Evolutionary conservation across 2,329 filamentous ascomycete species (phyloP).

Genomic region (Phyllosticta citrichinensis): DNA sequence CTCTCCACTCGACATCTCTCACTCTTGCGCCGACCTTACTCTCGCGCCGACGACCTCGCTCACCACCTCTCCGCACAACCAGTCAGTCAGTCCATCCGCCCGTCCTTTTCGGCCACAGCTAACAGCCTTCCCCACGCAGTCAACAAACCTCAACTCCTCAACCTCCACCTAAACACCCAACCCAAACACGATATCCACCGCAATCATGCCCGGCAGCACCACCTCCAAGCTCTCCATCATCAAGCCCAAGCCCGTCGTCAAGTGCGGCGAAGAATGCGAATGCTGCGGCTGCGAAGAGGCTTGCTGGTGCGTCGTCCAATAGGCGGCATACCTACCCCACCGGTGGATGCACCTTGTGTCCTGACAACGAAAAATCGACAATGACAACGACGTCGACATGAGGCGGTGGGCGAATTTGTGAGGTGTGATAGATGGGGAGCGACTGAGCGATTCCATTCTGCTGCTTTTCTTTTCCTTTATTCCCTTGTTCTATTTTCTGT

Average conservation of each 20-base stretch:
- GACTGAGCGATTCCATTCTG: too few species aligned
- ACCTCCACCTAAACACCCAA: background rate
- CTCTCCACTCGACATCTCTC: background rate
- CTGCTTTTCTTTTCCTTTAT: too few species aligned
- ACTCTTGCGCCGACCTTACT: background rate
- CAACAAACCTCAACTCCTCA: background rate
- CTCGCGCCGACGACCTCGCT: too few species aligned
- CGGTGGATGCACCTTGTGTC: too few species aligned
- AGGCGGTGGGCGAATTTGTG: too few species aligned
- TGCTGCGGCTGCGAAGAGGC: constrained; percentile 31
- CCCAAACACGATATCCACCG: background rate
- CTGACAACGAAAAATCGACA: too few species aligned
- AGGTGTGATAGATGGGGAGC: too few species aligned
- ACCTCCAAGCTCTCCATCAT: constrained; percentile 27
- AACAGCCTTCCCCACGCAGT: background rate
- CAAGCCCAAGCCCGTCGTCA: constrained; percentile 25
- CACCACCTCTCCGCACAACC: background rate
- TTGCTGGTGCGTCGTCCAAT: constrained; percentile 23
- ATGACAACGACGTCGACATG: too few species aligned
- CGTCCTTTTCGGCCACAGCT: background rate
- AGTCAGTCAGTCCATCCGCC: background rate
- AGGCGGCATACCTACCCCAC: background rate
- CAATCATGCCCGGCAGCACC: constrained; percentile 23
- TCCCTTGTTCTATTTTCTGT: too few species aligned
- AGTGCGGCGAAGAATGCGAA: constrained; percentile 27